Evolutionary conservation across 1,139 yeast species (phyloP).

Genomic region (Kurtzmaniella quercitrusa): DNA sequence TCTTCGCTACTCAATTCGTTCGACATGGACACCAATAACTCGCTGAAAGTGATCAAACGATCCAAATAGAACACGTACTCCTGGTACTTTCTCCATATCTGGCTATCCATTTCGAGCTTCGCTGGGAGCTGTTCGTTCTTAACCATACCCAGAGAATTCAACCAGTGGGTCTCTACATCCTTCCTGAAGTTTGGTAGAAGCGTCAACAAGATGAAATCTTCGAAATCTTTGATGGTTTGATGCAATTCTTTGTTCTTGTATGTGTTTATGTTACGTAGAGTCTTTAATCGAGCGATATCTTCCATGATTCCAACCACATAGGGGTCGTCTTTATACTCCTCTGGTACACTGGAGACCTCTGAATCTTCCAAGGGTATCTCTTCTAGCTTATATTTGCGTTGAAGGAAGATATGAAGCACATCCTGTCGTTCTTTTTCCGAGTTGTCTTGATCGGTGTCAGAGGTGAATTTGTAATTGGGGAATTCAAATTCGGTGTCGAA

Average conservation of each 20-base stretch:
- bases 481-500: slow-evolving; percentile 22
- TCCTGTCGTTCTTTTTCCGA: slow-evolving; percentile 11
- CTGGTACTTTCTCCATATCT: slow-evolving; percentile 15
- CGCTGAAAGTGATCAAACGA: slow-evolving; percentile 10
- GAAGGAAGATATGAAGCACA: slow-evolving; percentile 13
- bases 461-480: slow-evolving; percentile 12
- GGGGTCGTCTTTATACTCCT: slow-evolving; percentile 9
- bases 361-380: slow-evolving; percentile 7
- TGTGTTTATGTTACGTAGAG: slow-evolving; percentile 16
- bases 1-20: slow-evolving; percentile 7
- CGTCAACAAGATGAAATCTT: slow-evolving; percentile 19
- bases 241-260: slow-evolving; percentile 21
- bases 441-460: slow-evolving; percentile 13
- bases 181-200: slow-evolving; percentile 28
- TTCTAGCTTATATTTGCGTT: slow-evolving; percentile 14
- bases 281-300: slow-evolving; percentile 24
- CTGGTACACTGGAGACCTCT: slow-evolving; percentile 1
- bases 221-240: slow-evolving; percentile 23
- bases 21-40: slow-evolving; percentile 9
- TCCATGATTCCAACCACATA: slow-evolving; percentile 16
- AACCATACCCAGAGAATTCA: neutral
- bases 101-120: slow-evolving; percentile 9
- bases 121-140: slow-evolving; percentile 12
- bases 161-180: slow-evolving; percentile 14
- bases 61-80: slow-evolving; percentile 12